Evolutionary conservation across 2,329 filamentous ascomycete species (phyloP).

Genomic region (Byssochlamys sp.): DNA sequence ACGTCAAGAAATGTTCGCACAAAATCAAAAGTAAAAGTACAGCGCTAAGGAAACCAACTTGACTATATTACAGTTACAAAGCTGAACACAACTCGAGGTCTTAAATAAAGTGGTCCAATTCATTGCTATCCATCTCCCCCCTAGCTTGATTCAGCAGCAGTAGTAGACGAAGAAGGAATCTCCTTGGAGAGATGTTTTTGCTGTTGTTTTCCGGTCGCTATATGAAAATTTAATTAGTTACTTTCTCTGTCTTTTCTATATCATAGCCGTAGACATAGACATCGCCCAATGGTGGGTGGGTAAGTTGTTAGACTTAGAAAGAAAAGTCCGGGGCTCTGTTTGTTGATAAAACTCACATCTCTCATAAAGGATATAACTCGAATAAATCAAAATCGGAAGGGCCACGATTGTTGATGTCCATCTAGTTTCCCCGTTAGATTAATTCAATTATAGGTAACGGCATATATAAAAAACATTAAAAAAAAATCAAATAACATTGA

Average conservation of each 20-base stretch:
- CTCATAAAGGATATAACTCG: conserved; percentile 18
- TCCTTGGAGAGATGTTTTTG: too few species aligned
- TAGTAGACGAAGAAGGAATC: too few species aligned
- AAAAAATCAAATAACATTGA: neutral
- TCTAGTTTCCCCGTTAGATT: conserved; percentile 5
- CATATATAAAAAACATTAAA: neutral
- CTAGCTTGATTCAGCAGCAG: too few species aligned
- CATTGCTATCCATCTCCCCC: too few species aligned
- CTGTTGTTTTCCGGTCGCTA: too few species aligned
- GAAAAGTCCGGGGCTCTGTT: neutral
- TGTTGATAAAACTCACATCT: conserved; percentile 9
- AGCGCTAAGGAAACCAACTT: neutral
- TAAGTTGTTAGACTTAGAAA: too few species aligned
- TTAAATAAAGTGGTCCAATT: too few species aligned
- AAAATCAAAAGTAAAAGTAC: neutral
- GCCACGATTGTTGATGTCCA: conserved; percentile 19
- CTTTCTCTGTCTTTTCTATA: too few species aligned
- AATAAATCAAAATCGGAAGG: conserved; percentile 17
- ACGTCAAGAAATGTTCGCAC: too few species aligned
- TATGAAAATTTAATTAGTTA: too few species aligned
- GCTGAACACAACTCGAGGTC: neutral
- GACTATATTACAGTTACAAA: neutral
- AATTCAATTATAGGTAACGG: neutral
- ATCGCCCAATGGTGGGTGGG: too few species aligned
- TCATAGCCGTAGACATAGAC: too few species aligned